Conservation (phyloP, 139 green algal species). For the Tetradesmus obliquus region DNA sequence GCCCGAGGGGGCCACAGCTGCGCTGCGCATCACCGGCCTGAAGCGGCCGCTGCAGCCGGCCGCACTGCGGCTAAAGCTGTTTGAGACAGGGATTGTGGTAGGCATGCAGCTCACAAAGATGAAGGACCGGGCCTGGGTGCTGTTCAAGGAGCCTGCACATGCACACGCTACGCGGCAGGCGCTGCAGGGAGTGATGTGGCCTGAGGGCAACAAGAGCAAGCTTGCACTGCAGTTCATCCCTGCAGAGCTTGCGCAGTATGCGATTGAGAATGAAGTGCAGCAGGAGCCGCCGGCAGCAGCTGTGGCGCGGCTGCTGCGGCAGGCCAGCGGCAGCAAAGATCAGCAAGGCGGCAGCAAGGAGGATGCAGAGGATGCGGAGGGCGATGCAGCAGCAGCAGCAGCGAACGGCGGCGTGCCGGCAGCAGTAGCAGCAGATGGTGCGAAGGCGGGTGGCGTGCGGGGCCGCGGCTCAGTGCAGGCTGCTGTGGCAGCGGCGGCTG, state of each 20-base stretch:
- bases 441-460: neutral
- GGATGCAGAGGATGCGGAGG: neutral
- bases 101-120: neutral
- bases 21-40: constrained; percentile 22
- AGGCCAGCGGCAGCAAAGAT: constrained; percentile 7
- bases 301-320: neutral
- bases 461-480: neutral
- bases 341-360: neutral
- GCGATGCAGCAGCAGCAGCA: neutral
- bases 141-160: constrained; percentile 14
- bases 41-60: constrained; percentile 23
- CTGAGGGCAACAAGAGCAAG: constrained; percentile 36
- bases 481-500: neutral
- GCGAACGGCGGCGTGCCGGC: neutral
- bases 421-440: constrained; percentile 6
- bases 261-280: constrained; percentile 4
- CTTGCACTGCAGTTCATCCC: constrained; percentile 15
- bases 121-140: constrained; percentile 27
- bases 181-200: constrained; percentile 42
- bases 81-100: constrained; percentile 1
- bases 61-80: neutral
- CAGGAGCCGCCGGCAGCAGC: neutral
- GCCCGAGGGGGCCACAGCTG: neutral
- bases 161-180: constrained; percentile 20
- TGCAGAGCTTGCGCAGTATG: constrained; percentile 15